Evolutionary conservation across 2,329 filamentous ascomycete species (phyloP), one percentile per base, ranked within the genome.

Genomic region (Penicillium psychrosexuale): DNA sequence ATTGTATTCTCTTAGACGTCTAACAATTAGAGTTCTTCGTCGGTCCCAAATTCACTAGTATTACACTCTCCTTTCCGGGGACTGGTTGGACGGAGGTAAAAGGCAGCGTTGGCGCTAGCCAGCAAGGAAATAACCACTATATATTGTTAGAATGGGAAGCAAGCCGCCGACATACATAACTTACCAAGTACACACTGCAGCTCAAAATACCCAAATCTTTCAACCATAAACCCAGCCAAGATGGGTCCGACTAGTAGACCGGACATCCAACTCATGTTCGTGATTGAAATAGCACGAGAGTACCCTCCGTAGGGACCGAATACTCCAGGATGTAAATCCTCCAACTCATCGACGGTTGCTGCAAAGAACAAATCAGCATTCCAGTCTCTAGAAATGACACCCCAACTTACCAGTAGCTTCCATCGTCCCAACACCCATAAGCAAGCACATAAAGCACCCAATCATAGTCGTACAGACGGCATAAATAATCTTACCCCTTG

Each of bases 241-340:
- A 59, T 38, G 0, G 64, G 63, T 3, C 62, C 63, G 9, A 52
- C 33, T 1, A 66, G 33, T 11, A 64, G 22, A 8, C 64, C 64
- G 3, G 49, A 46, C 49, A 58, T 61, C 59, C 61, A 67, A 19
- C 46, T 62, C 53, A 66, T 59, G 34, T 56, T 63, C 12, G 56
- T 57, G 17, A 66, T 19, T 2, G 65, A 58, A 15, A 66, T 39
- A 7, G 61, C 60, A 3, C 63, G 59, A 4, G 65, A 64, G 44
- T 62, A 66, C 11, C 64, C 64, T 7, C 63, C 63, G 31, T 60
- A 53, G 1, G 56, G 43, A 7, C 65, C 65, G 13, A 66, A 66
- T 28, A 61, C 58, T 0, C 65, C 64, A 0, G 64, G 65, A 13
- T 57, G 9, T 0, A 44, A 12, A 0, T 30, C 30, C n/a, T 66